phyloP scores from a whole-genome alignment of 192 early-diverging fungal species.

The Phycomyces nitens region DNA sequence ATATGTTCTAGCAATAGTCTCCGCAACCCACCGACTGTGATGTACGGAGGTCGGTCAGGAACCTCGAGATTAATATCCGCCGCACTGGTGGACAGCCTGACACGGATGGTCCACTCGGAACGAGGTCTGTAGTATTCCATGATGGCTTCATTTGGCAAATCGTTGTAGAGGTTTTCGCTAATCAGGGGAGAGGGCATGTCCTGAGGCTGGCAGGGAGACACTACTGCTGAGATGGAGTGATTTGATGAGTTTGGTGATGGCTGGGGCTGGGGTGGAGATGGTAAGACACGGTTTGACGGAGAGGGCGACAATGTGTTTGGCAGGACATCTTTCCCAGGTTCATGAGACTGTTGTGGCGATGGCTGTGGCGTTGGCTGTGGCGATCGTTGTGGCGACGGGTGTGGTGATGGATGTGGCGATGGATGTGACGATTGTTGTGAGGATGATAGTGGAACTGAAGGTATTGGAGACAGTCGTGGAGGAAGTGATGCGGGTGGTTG shows the following conservation, averaged over 20 bases:
- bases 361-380: not conserved
- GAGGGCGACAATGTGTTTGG: no score
- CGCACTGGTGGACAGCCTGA: constrained; percentile 11
- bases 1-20: not conserved
- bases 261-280: not conserved
- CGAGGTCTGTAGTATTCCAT: not conserved
- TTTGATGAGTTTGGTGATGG: not conserved
- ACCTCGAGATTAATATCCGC: not conserved
- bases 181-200: not conserved
- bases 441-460: no score
- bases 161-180: not conserved
- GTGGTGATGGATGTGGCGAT: not conserved
- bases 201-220: not conserved
- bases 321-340: no score
- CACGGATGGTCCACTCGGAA: not conserved
- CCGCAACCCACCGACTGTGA: not conserved
- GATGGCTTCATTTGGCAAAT: not conserved
- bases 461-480: not conserved
- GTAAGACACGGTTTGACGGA: not conserved
- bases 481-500: not conserved
- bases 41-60: not conserved
- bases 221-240: not conserved
- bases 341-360: not conserved
- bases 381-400: not conserved
- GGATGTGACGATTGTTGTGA: not conserved